These are phyloP conservation scores for Daedaleopsis nitida DNA, from an alignment of 768 basidiomycete genomes.

Conservation along the genomic window DNA sequence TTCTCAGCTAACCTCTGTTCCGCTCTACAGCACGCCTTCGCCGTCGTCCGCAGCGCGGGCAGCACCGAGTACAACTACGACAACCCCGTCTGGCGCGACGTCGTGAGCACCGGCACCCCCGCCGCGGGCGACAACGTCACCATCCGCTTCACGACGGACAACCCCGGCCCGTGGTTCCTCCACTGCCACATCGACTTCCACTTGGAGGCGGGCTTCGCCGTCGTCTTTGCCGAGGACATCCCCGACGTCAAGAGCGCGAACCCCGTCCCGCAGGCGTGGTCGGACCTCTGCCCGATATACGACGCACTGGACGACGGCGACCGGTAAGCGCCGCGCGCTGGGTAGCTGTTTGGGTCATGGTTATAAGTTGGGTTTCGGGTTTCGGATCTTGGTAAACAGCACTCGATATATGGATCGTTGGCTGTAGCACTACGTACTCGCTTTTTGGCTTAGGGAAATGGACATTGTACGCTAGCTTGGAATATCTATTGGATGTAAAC, in stretches of 20 bases:
- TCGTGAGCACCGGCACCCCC: slow-evolving; percentile 24
- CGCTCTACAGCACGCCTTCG: slow-evolving; percentile 36
- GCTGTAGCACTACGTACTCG: no score
- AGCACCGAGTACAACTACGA: slow-evolving; percentile 36
- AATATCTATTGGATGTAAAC: no score
- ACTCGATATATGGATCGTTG: no score
- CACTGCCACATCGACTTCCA: slow-evolving; percentile 32
- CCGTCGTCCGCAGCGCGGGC: slow-evolving; percentile 37
- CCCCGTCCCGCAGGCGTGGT: slow-evolving; percentile 22
- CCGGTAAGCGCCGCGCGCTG: neutral
- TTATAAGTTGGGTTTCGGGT: neutral
- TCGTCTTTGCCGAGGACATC: slow-evolving; percentile 44
- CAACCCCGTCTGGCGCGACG: slow-evolving; percentile 38
- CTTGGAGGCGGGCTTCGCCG: slow-evolving; percentile 40
- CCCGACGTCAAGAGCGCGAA: slow-evolving; percentile 17
- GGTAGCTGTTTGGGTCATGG: no score
- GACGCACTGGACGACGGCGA: slow-evolving; percentile 14
- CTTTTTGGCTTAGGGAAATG: no score
- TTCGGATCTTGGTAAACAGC: no score
- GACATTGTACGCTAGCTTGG: no score
- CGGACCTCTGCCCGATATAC: slow-evolving; percentile 20
- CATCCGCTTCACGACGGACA: slow-evolving; percentile 47
- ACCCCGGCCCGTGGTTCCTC: slow-evolving; percentile 56
- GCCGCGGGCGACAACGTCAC: slow-evolving; percentile 22
- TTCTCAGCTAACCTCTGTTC: neutral